Conservation (phyloP, 805 yeast species). For the Hanseniaspora mollemarum region DNA sequence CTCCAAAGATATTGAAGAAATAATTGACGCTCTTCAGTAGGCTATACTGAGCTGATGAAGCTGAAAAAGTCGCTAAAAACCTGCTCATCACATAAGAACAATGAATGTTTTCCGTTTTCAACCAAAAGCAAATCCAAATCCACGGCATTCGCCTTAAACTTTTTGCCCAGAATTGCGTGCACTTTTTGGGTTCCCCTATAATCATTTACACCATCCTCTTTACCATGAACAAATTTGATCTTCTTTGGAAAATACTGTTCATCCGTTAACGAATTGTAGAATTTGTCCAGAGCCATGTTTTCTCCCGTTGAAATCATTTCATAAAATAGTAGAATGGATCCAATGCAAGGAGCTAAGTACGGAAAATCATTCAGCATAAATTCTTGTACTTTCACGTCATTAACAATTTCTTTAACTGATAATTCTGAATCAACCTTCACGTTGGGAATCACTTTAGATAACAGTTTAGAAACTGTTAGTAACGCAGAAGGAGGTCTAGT, state of each 20-base stretch:
- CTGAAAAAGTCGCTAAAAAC: conserved; percentile 4
- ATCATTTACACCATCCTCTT: conserved; percentile 51
- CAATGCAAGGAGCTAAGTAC: conserved; percentile 37
- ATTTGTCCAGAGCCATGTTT: conserved; percentile 33
- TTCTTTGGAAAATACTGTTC: conserved; percentile 30
- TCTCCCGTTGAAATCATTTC: conserved; percentile 59
- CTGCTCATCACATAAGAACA: conserved; percentile 2
- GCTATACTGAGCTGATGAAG: background rate
- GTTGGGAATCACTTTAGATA: conserved; percentile 37
- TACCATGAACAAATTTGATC: conserved; percentile 50
- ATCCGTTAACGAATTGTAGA: conserved; percentile 21
- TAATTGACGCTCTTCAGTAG: background rate
- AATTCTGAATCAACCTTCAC: conserved; percentile 45
- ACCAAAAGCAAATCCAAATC: background rate
- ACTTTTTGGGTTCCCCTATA: conserved; percentile 38
- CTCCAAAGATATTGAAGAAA: background rate
- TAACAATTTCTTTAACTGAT: conserved; percentile 43
- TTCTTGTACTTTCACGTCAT: conserved; percentile 36
- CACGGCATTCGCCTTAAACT: background rate
- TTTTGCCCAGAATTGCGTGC: conserved; percentile 23
- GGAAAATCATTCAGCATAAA: conserved; percentile 36
- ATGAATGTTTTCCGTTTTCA: conserved; percentile 12
- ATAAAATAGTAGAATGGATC: conserved; percentile 44
- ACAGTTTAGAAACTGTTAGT: conserved; percentile 34
- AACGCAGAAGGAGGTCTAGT: conserved; percentile 43